Base-by-base conservation (phyloP, 2,329 filamentous ascomycete species). In the Trichoderma hamatum region DNA sequence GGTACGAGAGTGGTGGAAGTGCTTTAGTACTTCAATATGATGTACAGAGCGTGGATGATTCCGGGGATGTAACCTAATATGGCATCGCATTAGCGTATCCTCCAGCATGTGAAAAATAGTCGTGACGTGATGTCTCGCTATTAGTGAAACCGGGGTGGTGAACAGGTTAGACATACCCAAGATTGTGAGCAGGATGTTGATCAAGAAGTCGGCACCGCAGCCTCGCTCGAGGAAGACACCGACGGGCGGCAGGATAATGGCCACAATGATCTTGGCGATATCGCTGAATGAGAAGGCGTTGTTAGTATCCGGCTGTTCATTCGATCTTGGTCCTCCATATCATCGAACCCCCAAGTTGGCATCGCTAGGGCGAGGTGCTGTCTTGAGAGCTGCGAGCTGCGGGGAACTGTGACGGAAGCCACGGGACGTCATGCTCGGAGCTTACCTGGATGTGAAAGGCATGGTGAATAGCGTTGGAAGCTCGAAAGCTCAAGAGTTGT, bases 191-290 rank as follows among this genome's bases (percentile, higher is more conserved):
- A 94, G 86, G 82, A 97, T 92, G 90, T 96, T 97, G 88, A 97
- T 96, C 82, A 95, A 85, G 77, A 97, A 85, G 80, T 97, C 92
- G 74, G 90, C 89, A 79, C 90, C 90, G 84, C 94, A 97, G 76
- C 94, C 94, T 75, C 91, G 89, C 90, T 97, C 94, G 75, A 97
- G 92, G 88, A 97, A 96, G 80, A 97, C 94, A 84, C 94, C 94
- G 68, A 97, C 83, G 79, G 94, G 94, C 69, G 94, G 94, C 73
- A 97, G 89, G 84, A 97, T 84, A 85, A 97, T 85, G 85, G 94
- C 94, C 83, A 97, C 87, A 83, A 97, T 87, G 85, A 89, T 88
- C 82, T 89, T 89, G 86, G 84, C 86, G 75, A 89, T 88, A 73
- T 89, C 86, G 75, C 81, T 82, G 63, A 64, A 49, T 5, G 10